Evolutionary conservation across 2,329 filamentous ascomycete species (phyloP), one percentile per base, ranked within the genome.

Genomic region (Neofusicoccum parvum): DNA sequence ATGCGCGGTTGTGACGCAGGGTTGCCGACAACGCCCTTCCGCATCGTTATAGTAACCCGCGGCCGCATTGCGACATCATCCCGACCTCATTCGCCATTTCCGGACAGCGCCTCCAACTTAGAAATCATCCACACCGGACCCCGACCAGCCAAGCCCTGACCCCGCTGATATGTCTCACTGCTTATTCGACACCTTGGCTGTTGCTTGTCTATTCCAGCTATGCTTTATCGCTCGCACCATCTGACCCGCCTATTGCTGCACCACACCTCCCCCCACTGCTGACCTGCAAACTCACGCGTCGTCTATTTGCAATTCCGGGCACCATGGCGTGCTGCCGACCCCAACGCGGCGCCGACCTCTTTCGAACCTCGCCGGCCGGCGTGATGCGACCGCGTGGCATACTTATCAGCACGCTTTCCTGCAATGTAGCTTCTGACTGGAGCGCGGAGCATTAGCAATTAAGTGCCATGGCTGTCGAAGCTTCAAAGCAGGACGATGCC

Each of bases 41-140:
- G 23, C 56, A 48, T 32, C 43, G 17, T 60, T 60, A 48, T 39
- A 60, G 41, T 46, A 27, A 49, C 43, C 39, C 27, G 12, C 17
- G 32, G 56, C 41, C 32, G 56, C 56, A 60, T 60, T 60, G 56
- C 56, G 56, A 60, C 56, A 60, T 60, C 43, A 60, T 60, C 56
- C 56, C 56, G 43, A 20, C 56, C 56, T 27, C 56, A 60, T 37
- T 37, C 56, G 56, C 56, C 43, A 60, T 60, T 34, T 46, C 32
- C 43, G 39, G 43, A 49, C 56, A 17, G 23, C 39, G 5, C 43
- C 32, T 60, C 5, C 39, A 27, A 48, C 11, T 3, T 27, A 37
- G 56, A 5, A 60, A 48, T 23, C 41, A 12, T 37, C 56, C 56
- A 43, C 56, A 37, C 56, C 56, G 11, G 41, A 23, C n/a, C 41